Base-by-base conservation (phyloP, 305 asterid genomes). In the Fraxinus sp. region DNA sequence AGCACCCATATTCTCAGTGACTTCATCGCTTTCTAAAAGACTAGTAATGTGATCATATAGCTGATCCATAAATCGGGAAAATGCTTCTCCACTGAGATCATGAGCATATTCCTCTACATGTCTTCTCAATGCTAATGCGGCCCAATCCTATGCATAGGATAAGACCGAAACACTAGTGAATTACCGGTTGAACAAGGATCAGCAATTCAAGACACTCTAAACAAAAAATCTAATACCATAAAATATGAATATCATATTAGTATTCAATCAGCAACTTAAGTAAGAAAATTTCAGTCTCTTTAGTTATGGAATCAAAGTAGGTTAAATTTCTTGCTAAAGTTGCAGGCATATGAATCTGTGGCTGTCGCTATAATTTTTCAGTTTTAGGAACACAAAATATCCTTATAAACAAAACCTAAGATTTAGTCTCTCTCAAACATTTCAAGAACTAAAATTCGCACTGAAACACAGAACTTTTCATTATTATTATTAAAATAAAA, bases 1-100 rank as follows among this genome's bases (percentile, higher is more conserved):
- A 57, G 99, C 99, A 86, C 97, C 98, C 91, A 96, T 82, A 84
- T 96, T 96, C 52, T 93, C 99, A 81, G 97, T 84, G 88, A 91
- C 96, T 64, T 93, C 98, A 83, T 90, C 91, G 87, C 97, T 96
- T 78, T 96, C 98, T 83, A 96, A 83, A 78, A 94, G 97, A 75
- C 85, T 86, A 80, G 98, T 91, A 66, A 96, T 87, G 41, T 93
- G 95, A 46, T 93, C 98, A 82, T 94, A 96, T 81, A 94, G 85
- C 84, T 92, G 94, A 88, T 96, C 99, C 97, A 94, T 93, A 82
- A 94, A 94, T 66, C 94, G 96, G 11, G 94, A 90, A 88, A 94
- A 94, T 59, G 94, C 92, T 85, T 94, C 98, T 77, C 90, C 92
- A 75, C 93, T 87, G 26, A 93, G 98, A 90, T 96, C 97, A 73